phyloP scores from a whole-genome alignment of 2,329 filamentous ascomycete species.

The Aspergillus sp. region DNA sequence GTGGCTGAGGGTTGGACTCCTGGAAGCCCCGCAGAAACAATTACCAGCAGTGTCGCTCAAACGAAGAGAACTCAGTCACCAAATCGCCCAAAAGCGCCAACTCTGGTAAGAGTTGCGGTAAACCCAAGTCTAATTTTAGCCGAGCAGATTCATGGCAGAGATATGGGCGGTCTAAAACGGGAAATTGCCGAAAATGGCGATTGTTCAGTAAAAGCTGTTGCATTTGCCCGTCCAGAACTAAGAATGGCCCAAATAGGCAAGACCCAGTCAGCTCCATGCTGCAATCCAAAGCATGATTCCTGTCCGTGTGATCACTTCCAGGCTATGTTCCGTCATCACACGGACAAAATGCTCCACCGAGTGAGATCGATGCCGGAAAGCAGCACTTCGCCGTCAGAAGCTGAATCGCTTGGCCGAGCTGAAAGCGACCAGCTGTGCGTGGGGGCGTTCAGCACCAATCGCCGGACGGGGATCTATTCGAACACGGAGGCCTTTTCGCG shows the following conservation, averaged over 20 bases:
- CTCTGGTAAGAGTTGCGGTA: not conserved
- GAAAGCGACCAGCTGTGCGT: not conserved
- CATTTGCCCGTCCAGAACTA: not conserved
- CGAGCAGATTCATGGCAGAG: not conserved
- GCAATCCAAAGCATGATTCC: not conserved
- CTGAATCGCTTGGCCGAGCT: constrained; percentile 1
- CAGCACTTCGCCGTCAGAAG: not conserved
- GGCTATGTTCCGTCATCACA: not conserved
- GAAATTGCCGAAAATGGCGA: not conserved
- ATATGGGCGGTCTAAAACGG: not conserved
- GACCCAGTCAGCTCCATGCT: constrained; percentile 1
- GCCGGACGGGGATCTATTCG: not conserved
- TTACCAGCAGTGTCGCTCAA: not conserved
- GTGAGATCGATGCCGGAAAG: not conserved
- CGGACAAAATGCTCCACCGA: not conserved
- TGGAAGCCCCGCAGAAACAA: not conserved
- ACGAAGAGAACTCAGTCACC: not conserved
- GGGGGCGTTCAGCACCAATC: not conserved
- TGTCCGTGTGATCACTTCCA: not conserved
- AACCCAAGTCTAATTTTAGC: not conserved
- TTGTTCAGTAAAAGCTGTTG: not conserved
- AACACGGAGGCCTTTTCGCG: not conserved
- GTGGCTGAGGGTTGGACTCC: not conserved
- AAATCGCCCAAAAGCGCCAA: not conserved
- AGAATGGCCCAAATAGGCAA: constrained; percentile 4